A percentile compares a stretch with the other conserved stretches of the same genome.
phyloP scores from a whole-genome alignment of 2,329 filamentous ascomycete species.

The Paraconiothyrium brasiliense region DNA sequence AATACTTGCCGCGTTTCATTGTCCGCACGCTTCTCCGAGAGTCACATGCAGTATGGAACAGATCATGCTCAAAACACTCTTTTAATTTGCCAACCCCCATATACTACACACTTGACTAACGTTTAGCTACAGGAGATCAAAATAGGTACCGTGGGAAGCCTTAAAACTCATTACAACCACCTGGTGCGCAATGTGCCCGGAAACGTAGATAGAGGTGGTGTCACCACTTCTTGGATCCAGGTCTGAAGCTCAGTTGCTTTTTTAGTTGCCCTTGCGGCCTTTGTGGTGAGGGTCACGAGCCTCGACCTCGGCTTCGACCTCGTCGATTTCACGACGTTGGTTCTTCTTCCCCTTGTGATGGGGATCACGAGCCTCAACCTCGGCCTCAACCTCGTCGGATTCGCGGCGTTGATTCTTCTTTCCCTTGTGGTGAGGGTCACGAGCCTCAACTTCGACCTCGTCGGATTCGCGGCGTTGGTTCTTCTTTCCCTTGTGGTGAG shows the following conservation, averaged over 20 bases:
- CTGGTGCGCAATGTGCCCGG: background rate
- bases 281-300: slow-evolving; percentile 10
- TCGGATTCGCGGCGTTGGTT: background rate
- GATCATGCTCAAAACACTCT: slow-evolving; percentile 7
- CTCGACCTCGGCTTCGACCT: background rate
- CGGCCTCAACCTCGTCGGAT: background rate
- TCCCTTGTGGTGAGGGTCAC: background rate
- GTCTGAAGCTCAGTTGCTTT: background rate
- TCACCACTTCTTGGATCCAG: background rate
- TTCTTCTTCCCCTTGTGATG: slow-evolving; percentile 10
- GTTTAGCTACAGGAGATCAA: slow-evolving; percentile 4
- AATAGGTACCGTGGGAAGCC: slow-evolving; percentile 3
- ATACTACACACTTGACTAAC: slow-evolving; percentile 11
- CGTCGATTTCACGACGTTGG: background rate
- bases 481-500: slow-evolving; percentile 1
- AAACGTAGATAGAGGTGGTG: background rate
- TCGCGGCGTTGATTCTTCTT: background rate
- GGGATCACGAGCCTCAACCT: slow-evolving; percentile 9
- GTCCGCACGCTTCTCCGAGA: no score
- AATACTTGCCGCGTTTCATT: no score
- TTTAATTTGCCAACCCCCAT: slow-evolving; percentile 1
- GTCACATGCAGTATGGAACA: background rate
- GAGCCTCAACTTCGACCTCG: slow-evolving; percentile 7
- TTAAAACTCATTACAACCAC: slow-evolving; percentile 2
- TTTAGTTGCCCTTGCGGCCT: slow-evolving; percentile 8